Evolutionary conservation across 495 filamentous ascomycete genomes (phyloP), one percentile per base, ranked within the genome.

Genomic region (Echria macrotheca): DNA sequence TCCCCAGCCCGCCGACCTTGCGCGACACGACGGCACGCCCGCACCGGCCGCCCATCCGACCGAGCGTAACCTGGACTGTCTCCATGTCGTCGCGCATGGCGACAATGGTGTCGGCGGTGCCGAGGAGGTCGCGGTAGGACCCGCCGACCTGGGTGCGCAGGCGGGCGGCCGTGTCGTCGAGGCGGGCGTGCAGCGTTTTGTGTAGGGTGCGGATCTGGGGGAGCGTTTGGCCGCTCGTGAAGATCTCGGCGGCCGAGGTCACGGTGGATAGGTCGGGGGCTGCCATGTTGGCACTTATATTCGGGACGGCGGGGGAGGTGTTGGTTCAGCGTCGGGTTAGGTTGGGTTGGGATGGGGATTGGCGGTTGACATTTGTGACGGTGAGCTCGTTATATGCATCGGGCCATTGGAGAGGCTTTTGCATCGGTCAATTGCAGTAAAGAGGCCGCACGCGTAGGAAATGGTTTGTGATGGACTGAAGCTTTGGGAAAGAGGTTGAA

Each of bases 121-220:
- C 87, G 15, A 98, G 81, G 9, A 97, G 80, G 53, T 95, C 88
- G 60, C 93, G 82, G 66, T 98, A 98, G 63, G 87, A 85, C 48
- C 79, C 87, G n/a, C 93, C 94, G 58, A 97, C 93, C 50, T 95
- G 82, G 38, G 85, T 85, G 66, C 93, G 84, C 66, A 97, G 78
- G 59, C 87, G 88, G 61, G 88, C 84, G 59, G 85, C 85, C 68
- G 91, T 95, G 69, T 86, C 88, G 37, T 82, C 78, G 56, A 91
- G 68, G 39, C 73, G 70, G 10, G 55, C 57, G 39, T 77, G 77
- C 5, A 83, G 68, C 28, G 67, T 64, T 33, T 73, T 73, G 64
- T 82, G 79, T 49, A 81, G 65, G 26, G 70, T 69, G 56, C 58
- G 84, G 71, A 75, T 90, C 81, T 60, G 82, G 61, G 50, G 90